phyloP scores from a whole-genome alignment of 805 yeast species.

The Lipomyces orientalis region DNA sequence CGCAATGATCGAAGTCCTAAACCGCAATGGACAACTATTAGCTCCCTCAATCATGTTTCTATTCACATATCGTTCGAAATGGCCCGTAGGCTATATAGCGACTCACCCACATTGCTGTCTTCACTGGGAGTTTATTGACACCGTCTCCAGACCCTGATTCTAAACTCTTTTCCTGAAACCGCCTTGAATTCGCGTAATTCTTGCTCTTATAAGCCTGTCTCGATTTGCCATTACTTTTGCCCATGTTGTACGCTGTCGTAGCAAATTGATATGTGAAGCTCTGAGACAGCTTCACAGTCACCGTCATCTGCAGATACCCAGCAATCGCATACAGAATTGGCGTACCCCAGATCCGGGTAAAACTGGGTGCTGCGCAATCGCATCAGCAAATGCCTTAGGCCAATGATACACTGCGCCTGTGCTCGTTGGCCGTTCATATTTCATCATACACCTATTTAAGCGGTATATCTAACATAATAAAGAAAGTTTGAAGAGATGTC shows the following conservation, averaged over 20 bases:
- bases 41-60: no score
- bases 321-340: no score
- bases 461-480: background rate
- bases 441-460: background rate
- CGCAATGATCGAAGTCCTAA: constrained; percentile 96
- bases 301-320: no score
- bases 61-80: background rate
- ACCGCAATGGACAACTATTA: background rate
- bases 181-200: background rate
- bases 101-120: constrained; percentile 83
- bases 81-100: background rate
- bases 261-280: background rate
- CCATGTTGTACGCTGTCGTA: background rate
- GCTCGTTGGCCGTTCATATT: background rate
- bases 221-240: background rate
- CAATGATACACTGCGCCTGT: no score
- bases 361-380: background rate
- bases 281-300: no score
- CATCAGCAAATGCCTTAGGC: background rate
- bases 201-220: background rate
- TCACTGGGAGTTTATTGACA: constrained; percentile 49
- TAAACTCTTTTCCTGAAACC: background rate
- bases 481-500: constrained; percentile 11
- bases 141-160: background rate
- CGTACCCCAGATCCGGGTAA: background rate